phyloP scores from a whole-genome alignment of 176 grass and related monocot species.

The Rhipidocladum racemiflorum region DNA sequence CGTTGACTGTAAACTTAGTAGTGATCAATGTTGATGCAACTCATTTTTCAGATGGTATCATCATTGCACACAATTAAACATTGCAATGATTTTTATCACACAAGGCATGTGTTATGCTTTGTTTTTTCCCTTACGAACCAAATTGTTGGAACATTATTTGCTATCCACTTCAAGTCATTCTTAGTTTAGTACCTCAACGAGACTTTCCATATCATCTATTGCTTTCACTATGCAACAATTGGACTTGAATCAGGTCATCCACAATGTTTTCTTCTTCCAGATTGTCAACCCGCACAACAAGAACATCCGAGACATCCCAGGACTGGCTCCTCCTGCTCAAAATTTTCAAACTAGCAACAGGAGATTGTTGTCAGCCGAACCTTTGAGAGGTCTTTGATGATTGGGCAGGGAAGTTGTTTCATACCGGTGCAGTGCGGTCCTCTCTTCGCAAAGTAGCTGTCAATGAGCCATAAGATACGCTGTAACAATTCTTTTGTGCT shows the following conservation, averaged over 20 bases:
- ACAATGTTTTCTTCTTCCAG: conserved; percentile 42
- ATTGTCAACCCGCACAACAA: conserved; percentile 86
- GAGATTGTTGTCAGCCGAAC: conserved; percentile 59
- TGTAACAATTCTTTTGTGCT: conserved; percentile 48
- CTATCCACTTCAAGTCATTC: neutral
- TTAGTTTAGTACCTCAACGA: neutral
- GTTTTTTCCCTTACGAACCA: neutral
- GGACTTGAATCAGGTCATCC: neutral
- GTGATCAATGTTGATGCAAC: neutral
- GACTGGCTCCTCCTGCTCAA: conserved; percentile 92
- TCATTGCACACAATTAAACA: neutral
- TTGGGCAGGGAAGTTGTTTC: conserved; percentile 4
- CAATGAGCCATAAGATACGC: conserved; percentile 1
- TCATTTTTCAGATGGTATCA: neutral
- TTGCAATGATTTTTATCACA: neutral
- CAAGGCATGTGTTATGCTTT: neutral
- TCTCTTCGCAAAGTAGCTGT: neutral
- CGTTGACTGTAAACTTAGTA: neutral
- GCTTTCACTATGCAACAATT: neutral
- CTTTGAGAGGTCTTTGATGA: conserved; percentile 48
- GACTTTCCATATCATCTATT: neutral
- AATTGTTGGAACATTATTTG: neutral
- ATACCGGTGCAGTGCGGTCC: neutral
- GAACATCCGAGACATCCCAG: conserved; percentile 80
- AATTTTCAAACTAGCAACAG: conserved; percentile 47